Conservation (phyloP, 805 yeast species). For the Starmerella asiatica region DNA sequence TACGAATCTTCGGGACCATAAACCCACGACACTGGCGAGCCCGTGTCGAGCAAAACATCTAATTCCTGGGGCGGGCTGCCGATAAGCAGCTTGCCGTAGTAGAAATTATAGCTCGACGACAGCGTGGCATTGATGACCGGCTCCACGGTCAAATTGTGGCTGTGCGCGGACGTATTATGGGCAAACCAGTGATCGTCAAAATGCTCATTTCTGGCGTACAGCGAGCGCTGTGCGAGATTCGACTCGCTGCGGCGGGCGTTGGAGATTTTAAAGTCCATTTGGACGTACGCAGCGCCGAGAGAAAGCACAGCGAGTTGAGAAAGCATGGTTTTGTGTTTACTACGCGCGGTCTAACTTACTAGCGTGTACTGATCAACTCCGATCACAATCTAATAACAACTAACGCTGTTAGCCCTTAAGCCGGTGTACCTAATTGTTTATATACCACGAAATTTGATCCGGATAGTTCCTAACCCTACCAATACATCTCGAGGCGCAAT, state of each 20-base stretch:
- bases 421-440: too few relatives aligned
- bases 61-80: conserved; percentile 35
- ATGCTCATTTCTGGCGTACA: not conserved
- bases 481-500: too few relatives aligned
- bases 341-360: too few relatives aligned
- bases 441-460: too few relatives aligned
- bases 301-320: conserved; percentile 6
- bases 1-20: conserved; percentile 27
- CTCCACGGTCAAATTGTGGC: conserved; percentile 6
- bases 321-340: too few relatives aligned
- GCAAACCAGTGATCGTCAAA: not conserved
- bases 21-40: conserved; percentile 40
- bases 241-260: conserved; percentile 2
- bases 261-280: conserved; percentile 8
- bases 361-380: too few relatives aligned
- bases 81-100: conserved; percentile 26
- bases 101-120: conserved; percentile 26
- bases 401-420: too few relatives aligned
- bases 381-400: too few relatives aligned
- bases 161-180: not conserved
- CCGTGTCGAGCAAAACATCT: conserved; percentile 36
- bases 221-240: not conserved
- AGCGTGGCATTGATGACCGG: conserved; percentile 17
- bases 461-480: too few relatives aligned
- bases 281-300: conserved; percentile 9